Evolutionary conservation across 1,139 yeast species (phyloP).

Genomic region (Spathaspora jeffriesii): DNA sequence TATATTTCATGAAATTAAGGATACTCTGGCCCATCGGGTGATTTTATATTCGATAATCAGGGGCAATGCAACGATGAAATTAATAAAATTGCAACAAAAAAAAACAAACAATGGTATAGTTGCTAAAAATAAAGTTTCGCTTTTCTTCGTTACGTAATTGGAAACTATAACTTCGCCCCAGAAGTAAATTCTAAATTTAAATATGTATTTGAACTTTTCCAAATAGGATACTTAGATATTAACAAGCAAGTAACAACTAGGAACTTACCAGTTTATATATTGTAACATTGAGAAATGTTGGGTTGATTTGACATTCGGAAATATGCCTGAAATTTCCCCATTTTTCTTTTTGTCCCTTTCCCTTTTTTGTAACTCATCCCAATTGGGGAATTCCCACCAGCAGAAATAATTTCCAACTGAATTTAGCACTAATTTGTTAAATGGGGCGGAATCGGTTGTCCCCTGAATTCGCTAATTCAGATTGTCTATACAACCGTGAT

Average conservation of each 20-base stretch:
- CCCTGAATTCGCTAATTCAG: too few species aligned
- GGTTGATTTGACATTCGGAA: not conserved
- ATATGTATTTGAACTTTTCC: not conserved
- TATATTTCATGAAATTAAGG: not conserved
- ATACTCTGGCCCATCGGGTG: not conserved
- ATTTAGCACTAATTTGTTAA: too few species aligned
- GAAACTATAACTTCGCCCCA: not conserved
- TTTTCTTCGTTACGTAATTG: not conserved
- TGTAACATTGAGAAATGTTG: not conserved
- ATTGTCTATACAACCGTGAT: too few species aligned
- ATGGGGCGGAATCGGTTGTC: too few species aligned
- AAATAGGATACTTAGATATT: not conserved
- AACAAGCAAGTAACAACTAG: not conserved
- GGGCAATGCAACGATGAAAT: not conserved
- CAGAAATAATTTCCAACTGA: too few species aligned
- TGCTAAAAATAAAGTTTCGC: not conserved
- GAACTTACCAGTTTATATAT: not conserved
- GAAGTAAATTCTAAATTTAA: not conserved
- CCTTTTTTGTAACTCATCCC: not conserved
- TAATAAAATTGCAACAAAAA: slow-evolving; percentile 1
- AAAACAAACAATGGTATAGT: not conserved
- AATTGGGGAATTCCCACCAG: too few species aligned
- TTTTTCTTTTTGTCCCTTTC: not conserved
- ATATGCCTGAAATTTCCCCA: not conserved
- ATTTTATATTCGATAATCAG: not conserved